A percentile compares a stretch with the other conserved stretches of the same genome.
Evolutionary conservation across 2,329 filamentous ascomycete genomes (phyloP).

Genomic region (Podosphaera fusca): DNA sequence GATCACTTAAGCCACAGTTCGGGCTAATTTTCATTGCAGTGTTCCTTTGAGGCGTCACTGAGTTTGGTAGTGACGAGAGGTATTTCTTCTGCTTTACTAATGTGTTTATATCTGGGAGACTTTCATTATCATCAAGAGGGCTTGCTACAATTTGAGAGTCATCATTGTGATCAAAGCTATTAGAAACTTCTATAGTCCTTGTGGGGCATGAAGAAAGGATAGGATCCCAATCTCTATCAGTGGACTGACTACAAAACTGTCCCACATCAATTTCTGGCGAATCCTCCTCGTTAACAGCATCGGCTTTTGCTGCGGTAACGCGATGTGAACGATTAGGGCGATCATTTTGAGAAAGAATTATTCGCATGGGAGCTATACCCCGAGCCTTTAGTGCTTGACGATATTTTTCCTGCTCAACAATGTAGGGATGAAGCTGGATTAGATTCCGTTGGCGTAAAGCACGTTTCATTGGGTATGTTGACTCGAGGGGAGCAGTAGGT

Average conservation of each 20-base stretch:
- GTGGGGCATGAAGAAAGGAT: not conserved
- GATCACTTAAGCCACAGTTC: not conserved
- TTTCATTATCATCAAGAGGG: slow-evolving; percentile 9
- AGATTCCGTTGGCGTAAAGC: slow-evolving; percentile 13
- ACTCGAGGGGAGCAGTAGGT: not conserved
- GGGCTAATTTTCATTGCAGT: not conserved
- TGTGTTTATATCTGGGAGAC: slow-evolving; percentile 14
- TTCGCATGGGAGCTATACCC: slow-evolving; percentile 12
- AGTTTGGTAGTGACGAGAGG: not conserved
- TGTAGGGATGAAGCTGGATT: slow-evolving; percentile 16
- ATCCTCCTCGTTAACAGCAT: slow-evolving; percentile 9
- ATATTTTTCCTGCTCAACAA: slow-evolving; percentile 15
- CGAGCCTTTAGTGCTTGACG: slow-evolving; percentile 12
- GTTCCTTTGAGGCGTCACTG: too few species aligned
- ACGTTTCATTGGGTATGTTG: slow-evolving; percentile 4
- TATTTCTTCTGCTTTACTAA: slow-evolving; percentile 4
- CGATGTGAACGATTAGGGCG: slow-evolving; percentile 2
- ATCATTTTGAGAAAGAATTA: slow-evolving; percentile 10
- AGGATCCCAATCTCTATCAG: slow-evolving; percentile 8
- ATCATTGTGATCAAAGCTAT: not conserved
- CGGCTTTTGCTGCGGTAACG: slow-evolving; percentile 4
- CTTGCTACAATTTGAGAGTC: not conserved
- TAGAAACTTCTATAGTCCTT: not conserved
- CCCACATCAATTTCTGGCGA: slow-evolving; percentile 6
- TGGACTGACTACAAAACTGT: slow-evolving; percentile 9